These are phyloP conservation scores for Coprinopsis marcescibilis DNA, from an alignment of 768 basidiomycete species.

Conservation along the genomic window DNA sequence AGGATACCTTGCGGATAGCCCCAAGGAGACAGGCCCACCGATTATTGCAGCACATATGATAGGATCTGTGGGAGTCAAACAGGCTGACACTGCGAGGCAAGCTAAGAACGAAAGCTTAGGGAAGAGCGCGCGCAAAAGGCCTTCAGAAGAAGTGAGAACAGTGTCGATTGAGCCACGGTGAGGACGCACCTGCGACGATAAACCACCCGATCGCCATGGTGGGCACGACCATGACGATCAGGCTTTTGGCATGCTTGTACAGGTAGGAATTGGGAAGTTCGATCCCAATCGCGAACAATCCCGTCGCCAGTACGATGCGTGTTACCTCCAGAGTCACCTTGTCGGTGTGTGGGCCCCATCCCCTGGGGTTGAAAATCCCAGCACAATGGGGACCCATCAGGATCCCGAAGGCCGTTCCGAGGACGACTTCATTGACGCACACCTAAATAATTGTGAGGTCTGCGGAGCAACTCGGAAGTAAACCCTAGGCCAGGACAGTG, in stretches of 20 bases:
- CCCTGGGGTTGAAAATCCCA: constrained; percentile 68
- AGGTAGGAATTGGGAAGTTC: constrained; percentile 88
- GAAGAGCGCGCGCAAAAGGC: constrained; percentile 64
- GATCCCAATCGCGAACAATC: constrained; percentile 92
- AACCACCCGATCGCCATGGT: constrained; percentile 88
- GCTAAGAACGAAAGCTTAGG: constrained; percentile 67
- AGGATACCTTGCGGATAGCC: background rate
- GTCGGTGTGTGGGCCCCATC: constrained; percentile 53
- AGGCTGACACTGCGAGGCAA: constrained; percentile 81
- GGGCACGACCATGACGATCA: constrained; percentile 67
- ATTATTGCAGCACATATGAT: constrained; percentile 85
- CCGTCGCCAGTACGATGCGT: constrained; percentile 83
- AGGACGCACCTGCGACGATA: constrained; percentile 59
- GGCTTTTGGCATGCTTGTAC: constrained; percentile 66
- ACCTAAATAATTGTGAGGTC: constrained; percentile 33
- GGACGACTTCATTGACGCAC: constrained; percentile 90
- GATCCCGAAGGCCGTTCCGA: constrained; percentile 70
- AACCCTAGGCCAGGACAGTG: no score
- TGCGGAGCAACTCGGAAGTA: background rate
- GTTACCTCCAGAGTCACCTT: constrained; percentile 77
- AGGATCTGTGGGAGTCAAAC: constrained; percentile 91
- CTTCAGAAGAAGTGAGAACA: background rate
- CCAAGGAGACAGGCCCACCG: constrained; percentile 32
- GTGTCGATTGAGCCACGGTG: no score
- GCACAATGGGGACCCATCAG: constrained; percentile 69